Evolutionary conservation across 805 yeast genomes (phyloP), one percentile per base, ranked within the genome.

Genomic region (Torulaspora delbrueckii): DNA sequence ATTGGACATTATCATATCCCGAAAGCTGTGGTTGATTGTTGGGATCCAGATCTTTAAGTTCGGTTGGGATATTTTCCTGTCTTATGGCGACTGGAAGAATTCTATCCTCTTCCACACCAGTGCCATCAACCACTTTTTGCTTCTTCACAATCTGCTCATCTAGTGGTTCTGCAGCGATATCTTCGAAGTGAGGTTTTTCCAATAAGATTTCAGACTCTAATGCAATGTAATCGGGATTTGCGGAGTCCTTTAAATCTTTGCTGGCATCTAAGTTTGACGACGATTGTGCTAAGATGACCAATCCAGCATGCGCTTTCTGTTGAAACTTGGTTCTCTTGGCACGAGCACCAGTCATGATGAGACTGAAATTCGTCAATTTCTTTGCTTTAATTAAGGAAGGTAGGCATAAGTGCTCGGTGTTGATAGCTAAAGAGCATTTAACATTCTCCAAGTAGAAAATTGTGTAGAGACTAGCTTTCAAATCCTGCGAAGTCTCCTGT

Each of bases 291-390:
- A 91, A 66, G 22, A 88, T 77, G 12, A 90, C 76, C 48, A 91
- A 74, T 32, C 87, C 79, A 0, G 96, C 77, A 22, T 83, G 77
- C n/a, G 82, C 78, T 27, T 71, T 74, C 39, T 74, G 74, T 67
- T 91, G 98, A 62, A 71, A 86, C 63, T 86, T 86, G 3, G 98
- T 91, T 59, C 93, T 74, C 60, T 81, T 84, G 8, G 96, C 96
- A 55, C 81, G 81, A 45, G 93, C 86, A 54, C 98, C 98, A 1
- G 97, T 85, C 37, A 91, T 67, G 0, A 82, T 76, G 52, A 82
- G 76, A 40, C 76, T 69, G 38, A 88, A 72, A 1, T 78, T 75
- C 0, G 89, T 79, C 8, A 83, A 59, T 10, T 75, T 73, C 36
- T 78, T 75, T 2, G 82, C 86, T 50, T 74, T 75, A 1, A 69